Base-by-base conservation (phyloP, 176 grass and related monocot species). In the Saccharum officinarum region DNA sequence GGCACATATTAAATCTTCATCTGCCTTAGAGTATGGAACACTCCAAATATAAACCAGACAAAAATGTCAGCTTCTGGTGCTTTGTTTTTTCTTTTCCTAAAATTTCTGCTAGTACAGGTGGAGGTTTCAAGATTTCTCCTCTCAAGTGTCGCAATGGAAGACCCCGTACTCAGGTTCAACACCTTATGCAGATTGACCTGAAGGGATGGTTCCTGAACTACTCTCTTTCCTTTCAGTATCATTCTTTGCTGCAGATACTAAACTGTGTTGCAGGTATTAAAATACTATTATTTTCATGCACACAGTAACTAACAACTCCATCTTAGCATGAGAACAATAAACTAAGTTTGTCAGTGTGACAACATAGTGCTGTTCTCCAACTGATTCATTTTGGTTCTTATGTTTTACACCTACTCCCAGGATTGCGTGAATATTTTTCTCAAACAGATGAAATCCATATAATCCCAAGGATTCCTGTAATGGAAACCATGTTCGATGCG, bases 151-250 rank as follows among this genome's bases (percentile, higher is more conserved):
- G 84, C 62, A 94, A 94, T 17, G 97, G 97, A 26, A 87, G 90
- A 57, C 85, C 97, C 3, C 97, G 92, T 30, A 88, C 97, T 45
- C 97, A 99, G 57, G 91, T 99, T 70, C 97, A 99, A 39, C 90
- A 99, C 69, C 88, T 96, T 47, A 99, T 96, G 93, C 97, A 99
- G 78, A 94, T 99, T 61, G 97, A 99, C 41, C 67, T 99, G 36
- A 94, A 81, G 87, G 97, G 97, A 77, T 99, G 97, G 97, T 50
- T 93, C 30, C 80, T 99, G 5, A 92, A 95, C 54, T 99, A 94
- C 80, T 85, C 94, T 10, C 62, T 92, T 28, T 92, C 90, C 64
- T 99, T 95, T 83, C 97, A 96, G 72, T 91, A 99, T 34, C 92
- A 92, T 42, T 92, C 87, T 79, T 78, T 96, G 78, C 74, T 99